Evolutionary conservation across 495 filamentous ascomycete species (phyloP), one percentile per base, ranked within the genome.

Genomic region (Collariella sp.): DNA sequence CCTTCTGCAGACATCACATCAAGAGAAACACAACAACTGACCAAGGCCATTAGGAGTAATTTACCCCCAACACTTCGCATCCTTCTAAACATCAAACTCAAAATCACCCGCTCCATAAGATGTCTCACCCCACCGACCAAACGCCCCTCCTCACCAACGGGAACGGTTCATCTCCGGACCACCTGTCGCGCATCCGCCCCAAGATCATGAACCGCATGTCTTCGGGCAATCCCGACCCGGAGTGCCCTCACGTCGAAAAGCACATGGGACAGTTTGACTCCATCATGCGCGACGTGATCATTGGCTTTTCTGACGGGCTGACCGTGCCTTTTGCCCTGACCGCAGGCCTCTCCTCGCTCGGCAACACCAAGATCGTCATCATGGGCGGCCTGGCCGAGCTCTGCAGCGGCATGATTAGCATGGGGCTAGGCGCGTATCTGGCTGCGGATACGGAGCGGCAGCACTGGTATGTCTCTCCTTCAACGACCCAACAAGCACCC

Each of bases 311-410:
- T 0, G 79, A 83, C 54, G 80, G 79, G n/a, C 64, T 82, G 34
- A 83, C 80, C 0, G 80, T 83, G 7, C 80, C 80, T 2, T 83
- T 83, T 53, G 80, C 80, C 2, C 62, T 83, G 22, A 83, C 80
- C 0, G 79, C 80, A 1, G 80, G 80, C 5, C 55, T 83, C 12
- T 76, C 74, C 4, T 79, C 68, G 31, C 66, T 83, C 20, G 80
- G 80, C 53, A 72, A 76, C 47, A 73, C 80, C 5, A 71, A 72
- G 36, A 67, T 84, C 24, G 83, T 86, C 52, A 76, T 86, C 44
- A 73, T 79, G 50, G 83, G 78, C 15, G 83, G 83, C 2, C 69
- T 84, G n/a, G 83, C 83, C 1, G 83, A 86, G 67, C 68, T 86
- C 16, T 78, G 83, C 56, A 74, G 77, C 19, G 83, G 83, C 40